phyloP scores from a whole-genome alignment of 805 yeast species.

The Saccharomycopsis amapae region DNA sequence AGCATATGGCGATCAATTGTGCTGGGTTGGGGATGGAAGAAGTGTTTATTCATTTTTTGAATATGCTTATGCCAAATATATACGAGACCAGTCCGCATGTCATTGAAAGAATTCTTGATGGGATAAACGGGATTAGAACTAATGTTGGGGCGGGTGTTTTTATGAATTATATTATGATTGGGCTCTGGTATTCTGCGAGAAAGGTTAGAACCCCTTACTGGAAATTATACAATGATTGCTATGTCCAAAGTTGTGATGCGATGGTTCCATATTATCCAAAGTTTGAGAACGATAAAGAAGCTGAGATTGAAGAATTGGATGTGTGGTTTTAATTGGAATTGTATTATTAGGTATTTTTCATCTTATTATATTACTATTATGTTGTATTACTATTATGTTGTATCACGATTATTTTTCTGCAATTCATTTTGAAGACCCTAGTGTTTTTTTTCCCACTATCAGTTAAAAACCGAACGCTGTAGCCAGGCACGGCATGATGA shows the following conservation, averaged over 20 bases:
- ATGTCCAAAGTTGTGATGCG: slow-evolving; percentile 65
- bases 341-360: no score
- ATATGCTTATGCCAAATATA: slow-evolving; percentile 79
- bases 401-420: no score
- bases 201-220: slow-evolving; percentile 82
- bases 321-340: no score
- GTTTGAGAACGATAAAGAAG: slow-evolving; percentile 33
- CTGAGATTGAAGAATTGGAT: slow-evolving; percentile 46
- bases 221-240: slow-evolving; percentile 72
- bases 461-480: no score
- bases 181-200: slow-evolving; percentile 88
- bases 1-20: slow-evolving; percentile 75
- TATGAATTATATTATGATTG: slow-evolving; percentile 75
- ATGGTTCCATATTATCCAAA: slow-evolving; percentile 79
- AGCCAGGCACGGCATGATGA: no score
- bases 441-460: no score
- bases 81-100: slow-evolving; percentile 97
- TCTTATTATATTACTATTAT: no score
- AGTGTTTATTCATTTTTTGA: slow-evolving; percentile 75
- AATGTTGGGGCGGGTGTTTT: slow-evolving; percentile 72
- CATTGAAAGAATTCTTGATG: slow-evolving; percentile 71
- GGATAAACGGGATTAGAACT: slow-evolving; percentile 63
- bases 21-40: slow-evolving; percentile 71
- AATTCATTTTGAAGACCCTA: no score
- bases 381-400: no score